Percentiles rank a stretch among this genome's conserved stretches.
These are phyloP conservation scores for Epichloe festucae DNA, from an alignment of 2,329 filamentous ascomycete genomes.

Conservation along the genomic window DNA sequence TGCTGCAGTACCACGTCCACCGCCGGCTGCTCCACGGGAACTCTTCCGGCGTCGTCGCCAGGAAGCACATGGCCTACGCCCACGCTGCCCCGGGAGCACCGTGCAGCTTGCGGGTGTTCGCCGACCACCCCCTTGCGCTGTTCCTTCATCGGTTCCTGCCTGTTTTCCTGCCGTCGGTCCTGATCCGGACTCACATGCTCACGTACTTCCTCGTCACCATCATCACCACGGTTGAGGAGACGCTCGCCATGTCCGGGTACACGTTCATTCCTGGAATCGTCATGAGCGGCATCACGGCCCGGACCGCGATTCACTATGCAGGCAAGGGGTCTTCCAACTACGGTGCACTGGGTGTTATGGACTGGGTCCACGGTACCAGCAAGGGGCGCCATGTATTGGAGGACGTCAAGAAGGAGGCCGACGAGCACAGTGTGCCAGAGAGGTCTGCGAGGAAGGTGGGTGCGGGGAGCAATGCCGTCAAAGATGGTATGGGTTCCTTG, in stretches of 20 bases:
- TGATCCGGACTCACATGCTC: constrained; percentile 59
- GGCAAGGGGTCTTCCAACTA: constrained; percentile 45
- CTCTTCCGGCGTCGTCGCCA: constrained; percentile 24
- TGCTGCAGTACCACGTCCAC: constrained; percentile 62
- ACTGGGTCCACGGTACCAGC: constrained; percentile 47
- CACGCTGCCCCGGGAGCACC: constrained; percentile 43
- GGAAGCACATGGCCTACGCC: constrained; percentile 30
- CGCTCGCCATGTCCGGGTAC: constrained; percentile 56
- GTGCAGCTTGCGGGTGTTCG: constrained; percentile 49
- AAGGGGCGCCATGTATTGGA: constrained; percentile 38
- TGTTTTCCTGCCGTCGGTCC: constrained; percentile 48
- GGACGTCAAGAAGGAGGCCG: constrained; percentile 40
- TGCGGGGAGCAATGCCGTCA: constrained; percentile 19
- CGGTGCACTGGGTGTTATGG: constrained; percentile 47
- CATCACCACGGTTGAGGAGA: constrained; percentile 53
- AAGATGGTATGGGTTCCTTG: constrained; percentile 17
- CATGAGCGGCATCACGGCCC: constrained; percentile 36
- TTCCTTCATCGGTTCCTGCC: constrained; percentile 52
- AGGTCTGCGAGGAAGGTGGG: constrained; percentile 21
- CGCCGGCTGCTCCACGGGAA: constrained; percentile 52
- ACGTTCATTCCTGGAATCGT: constrained; percentile 40
- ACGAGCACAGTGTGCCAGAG: constrained; percentile 40
- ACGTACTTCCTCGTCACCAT: constrained; percentile 55
- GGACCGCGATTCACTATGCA: constrained; percentile 31
- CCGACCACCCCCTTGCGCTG: constrained; percentile 55